A percentile compares a stretch with the other conserved stretches of the same genome.
Conservation (phyloP, 139 green algal genomes). For the Volvox reticuliferus region DNA sequence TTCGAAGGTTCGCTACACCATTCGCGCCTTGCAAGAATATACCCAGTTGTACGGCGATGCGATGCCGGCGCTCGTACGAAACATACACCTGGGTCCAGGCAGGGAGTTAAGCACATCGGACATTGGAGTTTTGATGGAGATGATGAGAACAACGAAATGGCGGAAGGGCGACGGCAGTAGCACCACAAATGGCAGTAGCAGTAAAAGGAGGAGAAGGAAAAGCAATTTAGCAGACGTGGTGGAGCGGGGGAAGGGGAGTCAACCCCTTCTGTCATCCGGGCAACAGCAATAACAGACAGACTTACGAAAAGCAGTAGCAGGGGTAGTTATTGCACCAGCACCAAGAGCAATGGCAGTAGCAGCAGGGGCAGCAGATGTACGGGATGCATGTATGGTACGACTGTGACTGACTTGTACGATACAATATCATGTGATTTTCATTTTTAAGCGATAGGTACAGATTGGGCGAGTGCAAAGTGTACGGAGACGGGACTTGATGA, state of each 20-base stretch:
- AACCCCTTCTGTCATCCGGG: background rate
- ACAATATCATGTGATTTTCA: too few relatives aligned
- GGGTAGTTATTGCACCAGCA: background rate
- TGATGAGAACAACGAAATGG: too few relatives aligned
- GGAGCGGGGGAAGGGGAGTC: background rate
- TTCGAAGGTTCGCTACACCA: background rate
- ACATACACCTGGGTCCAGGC: background rate
- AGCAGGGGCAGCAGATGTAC: background rate
- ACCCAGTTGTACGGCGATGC: background rate
- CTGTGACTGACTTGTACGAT: too few relatives aligned
- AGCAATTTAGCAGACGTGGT: background rate
- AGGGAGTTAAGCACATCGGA: background rate
- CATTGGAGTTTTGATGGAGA: too few relatives aligned
- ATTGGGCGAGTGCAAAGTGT: too few relatives aligned
- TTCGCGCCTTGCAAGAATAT: conserved; percentile 5
- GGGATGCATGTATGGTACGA: too few relatives aligned
- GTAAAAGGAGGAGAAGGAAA: background rate
- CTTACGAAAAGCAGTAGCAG: background rate
- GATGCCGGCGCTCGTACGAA: background rate
- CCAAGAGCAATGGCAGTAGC: background rate
- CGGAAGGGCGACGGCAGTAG: too few relatives aligned
- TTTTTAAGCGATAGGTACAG: too few relatives aligned
- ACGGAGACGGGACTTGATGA: too few relatives aligned
- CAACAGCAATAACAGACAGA: background rate
- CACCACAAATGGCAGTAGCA: background rate